Base-by-base conservation (phyloP, 2,329 filamentous ascomycete genomes). In the Exophiala viscosa region DNA sequence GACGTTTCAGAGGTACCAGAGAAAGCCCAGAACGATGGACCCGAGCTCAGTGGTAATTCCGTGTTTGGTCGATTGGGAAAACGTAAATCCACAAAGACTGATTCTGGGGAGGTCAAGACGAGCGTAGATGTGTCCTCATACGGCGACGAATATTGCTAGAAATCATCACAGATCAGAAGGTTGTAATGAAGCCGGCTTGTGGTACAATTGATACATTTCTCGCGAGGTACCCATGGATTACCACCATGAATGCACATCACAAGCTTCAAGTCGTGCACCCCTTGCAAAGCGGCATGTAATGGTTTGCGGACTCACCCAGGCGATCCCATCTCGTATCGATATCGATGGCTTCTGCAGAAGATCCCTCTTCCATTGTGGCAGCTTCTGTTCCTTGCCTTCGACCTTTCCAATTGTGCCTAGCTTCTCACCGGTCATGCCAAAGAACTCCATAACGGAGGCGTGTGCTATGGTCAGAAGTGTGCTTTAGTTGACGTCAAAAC, bases 21-120 rank as follows among this genome's bases (percentile, higher is more conserved):
- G 33, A 63, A 62, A 1, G 61, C 58, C 61, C 61, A 63, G 45
- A 59, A 63, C 6, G 56, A 48, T 2, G 54, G 60, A 17, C 60
- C 49, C 13, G 43, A 32, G 8, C 32, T 44, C 23, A 57, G 35
- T 8, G 50, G 50, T 35, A 34, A 35, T 11, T 32, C 31, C 8
- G 36, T n/a, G 14, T 55, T 45, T 15, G 33, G 46, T 32, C 39
- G 52, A 15, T 48, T 18, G 4, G 60, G 58, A 28, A 63, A 62
- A 10, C 61, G 54, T 34, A 63, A 56, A 50, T 63, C 61, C 35
- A 63, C 52, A 36, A 60, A 63, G 31, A 18, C 42, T 10, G 50
- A 48, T 17, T 50, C 39, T 7, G 52, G 45, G 9, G 61, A 55
- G 10, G 60, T 61, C 31, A 63, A 47, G 8, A 62, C 61, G 3